Evolutionary conservation across 1,284 basidiomycete genomes (phyloP), one percentile per base, ranked within the genome.

Genomic region (Marasmius sp.): DNA sequence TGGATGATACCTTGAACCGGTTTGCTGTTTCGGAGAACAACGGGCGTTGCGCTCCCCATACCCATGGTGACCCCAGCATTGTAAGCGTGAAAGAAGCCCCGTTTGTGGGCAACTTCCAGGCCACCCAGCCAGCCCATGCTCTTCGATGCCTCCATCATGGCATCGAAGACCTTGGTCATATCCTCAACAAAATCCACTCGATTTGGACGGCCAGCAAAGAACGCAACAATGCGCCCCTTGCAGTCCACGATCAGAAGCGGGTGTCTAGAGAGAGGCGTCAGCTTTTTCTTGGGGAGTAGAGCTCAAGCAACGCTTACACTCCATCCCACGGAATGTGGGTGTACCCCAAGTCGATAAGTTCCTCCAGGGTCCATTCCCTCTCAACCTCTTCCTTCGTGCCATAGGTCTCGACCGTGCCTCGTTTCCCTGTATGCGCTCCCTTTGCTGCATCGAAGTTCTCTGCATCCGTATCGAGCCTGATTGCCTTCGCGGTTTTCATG

Each of bases 401-500:
- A 6, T 50, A 10, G 34, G 45, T n/a, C 1, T 14, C 16, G 14
- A 3, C 16, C 10, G 60, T 61, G 3, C 55, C 60, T 10, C 33
- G 45, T 38, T 57, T 61, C 7, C 54, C 55, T 7, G 49, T 49
- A n/a, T 57, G 55, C 11, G 60, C 60, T 1, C 60, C 60, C 22
- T 51, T 4, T 9, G 60, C 60, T 22, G 55, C 55, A 41, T 39
- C 48, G n/a, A n/a, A n/a, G n/a, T n/a, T n/a, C n/a, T n/a, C n/a
- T n/a, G n/a, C n/a, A n/a, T n/a, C n/a, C n/a, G n/a, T n/a, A n/a
- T n/a, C n/a, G n/a, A n/a, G n/a, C n/a, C n/a, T n/a, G n/a, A n/a
- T n/a, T n/a, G n/a, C n/a, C n/a, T n/a, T n/a, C n/a, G n/a, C n/a
- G n/a, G n/a, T n/a, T n/a, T n/a, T n/a, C n/a, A n/a, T n/a, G n/a